Evolutionary conservation across 768 basidiomycete species (phyloP), one percentile per base, ranked within the genome.

Genomic region (Rhodosporidiobolus sp.): DNA sequence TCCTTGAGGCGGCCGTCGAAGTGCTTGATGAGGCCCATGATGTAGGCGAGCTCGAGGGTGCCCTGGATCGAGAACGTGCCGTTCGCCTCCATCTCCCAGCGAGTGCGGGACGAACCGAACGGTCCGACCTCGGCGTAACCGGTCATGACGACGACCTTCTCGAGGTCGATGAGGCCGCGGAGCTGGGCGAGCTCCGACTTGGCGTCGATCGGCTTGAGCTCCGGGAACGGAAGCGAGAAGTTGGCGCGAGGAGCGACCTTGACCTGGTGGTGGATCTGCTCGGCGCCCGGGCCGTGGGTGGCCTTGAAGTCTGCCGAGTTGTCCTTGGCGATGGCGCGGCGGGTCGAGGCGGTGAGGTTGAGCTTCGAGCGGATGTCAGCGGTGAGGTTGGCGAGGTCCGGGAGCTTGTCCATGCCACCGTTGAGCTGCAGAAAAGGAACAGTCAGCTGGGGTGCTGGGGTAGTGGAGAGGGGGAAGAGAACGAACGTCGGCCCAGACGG

Each of bases 71-170:
- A 94, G 82, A 98, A 90, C 79, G 95, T 89, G n/a, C 96, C 95
- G 57, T 88, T 86, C 57, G 94, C 94, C 80, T 99, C 96, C 94
- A 99, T 98, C 84, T 99, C 96, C 96, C 96, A 99, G 70, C 96
- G 88, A 4, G 96, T 99, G 70, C 96, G 88, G 24, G 95, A 90
- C 79, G 92, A 94, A 76, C 96, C 96, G 94, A 95, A 99, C 20
- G 96, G 96, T 4, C 96, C 90, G 62, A 98, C 92, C 81, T 99
- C 96, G 45, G 90, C 95, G 81, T 92, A 98, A 72, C 96, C 96
- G 55, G 96, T 95, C 79, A 97, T 85, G 68, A 99, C 96, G 70
- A 93, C 84, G 69, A 97, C 94, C 83, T 95, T 94, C 75, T 99
- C 96, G 32, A 98, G 85, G 80, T 98, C 96, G 72, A 98, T 86